Evolutionary conservation across 495 filamentous ascomycete species (phyloP), one percentile per base, ranked within the genome.

Genomic region (Talaromyces liani): DNA sequence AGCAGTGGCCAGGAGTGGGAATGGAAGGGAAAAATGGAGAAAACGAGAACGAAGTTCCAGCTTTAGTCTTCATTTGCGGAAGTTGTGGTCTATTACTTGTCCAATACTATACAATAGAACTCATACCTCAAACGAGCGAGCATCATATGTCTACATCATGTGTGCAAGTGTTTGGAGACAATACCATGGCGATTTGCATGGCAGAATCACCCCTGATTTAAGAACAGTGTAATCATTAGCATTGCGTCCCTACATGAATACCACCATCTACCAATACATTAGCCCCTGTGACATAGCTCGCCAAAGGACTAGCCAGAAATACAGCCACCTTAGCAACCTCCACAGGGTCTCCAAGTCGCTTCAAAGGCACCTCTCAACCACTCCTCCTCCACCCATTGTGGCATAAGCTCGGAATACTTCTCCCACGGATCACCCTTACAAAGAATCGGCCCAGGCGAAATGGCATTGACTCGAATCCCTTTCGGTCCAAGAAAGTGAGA

Each of bases 21-120:
- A 71, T 98, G 93, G 93, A 91, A 94, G 77, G 88, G 88, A 4
- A 83, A 84, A 73, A 92, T 93, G 88, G 94, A 98, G 79, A 97
- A 96, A 79, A 73, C 87, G 76, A 81, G 94, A 69, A 98, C 93
- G 63, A 88, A 88, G 76, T 98, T 98, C 73, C 91, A 93, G 72
- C 81, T 98, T 62, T 97, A 68, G 75, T 56, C 10, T 9, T 29
- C n/a, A 10, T 14, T 25, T 24, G 18, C 8, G 8, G 8, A 20
- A 24, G 49, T 24, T 54, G 18, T 24, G 49, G 18, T 54, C 18
- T 8, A 24, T 54, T 54, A 14, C 27, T 54, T 54, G 9, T 27
- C 24, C 4, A 56, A 56, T 56, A 49, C 20, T 5, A 20, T 49
- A 49, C 45, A 20, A 18, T 49, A 49, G 14, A 49, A 49, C 45